Percentiles rank a stretch among this genome's conserved stretches.
Conservation (phyloP, 2,329 filamentous ascomycete genomes). For the Alternaria arbusti region DNA sequence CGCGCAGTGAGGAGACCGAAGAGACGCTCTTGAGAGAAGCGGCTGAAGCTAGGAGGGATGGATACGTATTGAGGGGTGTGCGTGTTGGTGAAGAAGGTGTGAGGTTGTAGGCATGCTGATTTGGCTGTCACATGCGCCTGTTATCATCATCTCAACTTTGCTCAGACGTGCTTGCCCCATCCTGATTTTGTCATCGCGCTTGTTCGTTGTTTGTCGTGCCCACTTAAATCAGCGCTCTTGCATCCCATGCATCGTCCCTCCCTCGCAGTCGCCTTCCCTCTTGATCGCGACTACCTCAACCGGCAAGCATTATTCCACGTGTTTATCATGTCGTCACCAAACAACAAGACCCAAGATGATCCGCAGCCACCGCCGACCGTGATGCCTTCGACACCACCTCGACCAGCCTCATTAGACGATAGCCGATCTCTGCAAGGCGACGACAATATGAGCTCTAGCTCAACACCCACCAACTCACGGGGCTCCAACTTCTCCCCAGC, state of each 20-base stretch:
- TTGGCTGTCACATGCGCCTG: not conserved
- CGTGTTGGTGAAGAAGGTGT: slow-evolving; percentile 40
- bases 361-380: not conserved
- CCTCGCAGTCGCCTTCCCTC: not conserved
- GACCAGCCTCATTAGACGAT: not conserved
- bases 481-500: slow-evolving; percentile 5
- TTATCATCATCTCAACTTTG: not conserved
- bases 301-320: not conserved
- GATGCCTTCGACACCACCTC: not conserved
- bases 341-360: not conserved
- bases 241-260: not conserved
- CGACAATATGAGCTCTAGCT: not conserved
- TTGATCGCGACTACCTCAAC: not conserved
- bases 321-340: not conserved
- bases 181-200: not conserved
- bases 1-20: slow-evolving; percentile 29
- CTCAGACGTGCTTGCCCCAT: not conserved
- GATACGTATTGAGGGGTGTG: slow-evolving; percentile 40
- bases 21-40: slow-evolving; percentile 35
- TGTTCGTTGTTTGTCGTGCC: slow-evolving; percentile 2
- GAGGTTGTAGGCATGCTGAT: slow-evolving; percentile 5
- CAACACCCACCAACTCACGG: not conserved
- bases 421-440: not conserved
- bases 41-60: slow-evolving; percentile 33
- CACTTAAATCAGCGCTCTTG: not conserved